A percentile compares a stretch with the other conserved stretches of the same genome.
phyloP scores from a whole-genome alignment of 179 eudicot species.

The Gypsophila paniculata region DNA sequence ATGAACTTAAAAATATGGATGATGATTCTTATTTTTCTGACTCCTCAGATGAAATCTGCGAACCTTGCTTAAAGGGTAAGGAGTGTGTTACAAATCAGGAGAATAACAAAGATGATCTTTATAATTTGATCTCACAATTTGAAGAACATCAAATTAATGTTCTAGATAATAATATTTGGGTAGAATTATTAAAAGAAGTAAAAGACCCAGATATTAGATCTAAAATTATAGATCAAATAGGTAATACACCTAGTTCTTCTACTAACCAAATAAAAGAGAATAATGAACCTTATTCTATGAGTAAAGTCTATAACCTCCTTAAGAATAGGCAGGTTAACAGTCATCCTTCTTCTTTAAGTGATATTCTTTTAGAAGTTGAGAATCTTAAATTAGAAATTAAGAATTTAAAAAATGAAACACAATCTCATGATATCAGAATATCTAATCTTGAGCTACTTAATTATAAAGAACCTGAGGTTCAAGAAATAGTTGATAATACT shows the following conservation, averaged over 20 bases:
- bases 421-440: background rate
- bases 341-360: background rate
- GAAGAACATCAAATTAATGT: background rate
- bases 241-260: background rate
- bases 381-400: background rate
- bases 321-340: background rate
- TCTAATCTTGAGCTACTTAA: background rate
- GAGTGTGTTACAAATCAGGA: background rate
- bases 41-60: too few relatives aligned
- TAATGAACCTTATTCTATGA: background rate
- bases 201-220: background rate
- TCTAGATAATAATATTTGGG: background rate
- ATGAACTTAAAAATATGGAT: too few relatives aligned
- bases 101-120: too few relatives aligned
- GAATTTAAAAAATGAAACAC: background rate
- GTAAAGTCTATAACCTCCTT: background rate
- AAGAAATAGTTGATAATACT: too few relatives aligned
- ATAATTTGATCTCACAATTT: background rate
- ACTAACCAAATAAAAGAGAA: too few relatives aligned
- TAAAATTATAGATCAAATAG: too few relatives aligned
- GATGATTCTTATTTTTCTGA: too few relatives aligned
- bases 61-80: background rate
- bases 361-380: background rate
- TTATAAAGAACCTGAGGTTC: too few relatives aligned
- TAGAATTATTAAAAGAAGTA: background rate